Conservation (phyloP, 805 yeast genomes). For the Candida palmyrensis region DNA sequence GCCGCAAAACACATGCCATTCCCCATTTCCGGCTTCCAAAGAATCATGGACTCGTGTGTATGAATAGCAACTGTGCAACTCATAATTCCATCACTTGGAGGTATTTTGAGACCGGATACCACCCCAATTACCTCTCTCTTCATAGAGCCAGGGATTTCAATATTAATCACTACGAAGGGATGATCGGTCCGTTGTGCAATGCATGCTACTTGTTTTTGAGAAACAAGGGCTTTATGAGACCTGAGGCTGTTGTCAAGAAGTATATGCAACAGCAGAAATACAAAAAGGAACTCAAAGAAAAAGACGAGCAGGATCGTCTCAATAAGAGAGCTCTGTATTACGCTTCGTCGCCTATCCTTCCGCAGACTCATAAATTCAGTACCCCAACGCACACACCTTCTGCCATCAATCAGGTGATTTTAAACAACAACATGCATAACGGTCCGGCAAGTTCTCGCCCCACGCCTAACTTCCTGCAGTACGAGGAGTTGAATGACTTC, state of each 20-base stretch:
- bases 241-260: slow-evolving; percentile 41
- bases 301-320: slow-evolving; percentile 15
- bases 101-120: slow-evolving; percentile 37
- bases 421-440: slow-evolving; percentile 13
- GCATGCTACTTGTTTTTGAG: slow-evolving; percentile 41
- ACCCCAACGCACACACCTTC: slow-evolving; percentile 38
- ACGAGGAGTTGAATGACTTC: slow-evolving; percentile 35
- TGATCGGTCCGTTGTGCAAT: slow-evolving; percentile 44
- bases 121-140: slow-evolving; percentile 31
- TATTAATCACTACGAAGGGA: slow-evolving; percentile 38
- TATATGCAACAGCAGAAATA: slow-evolving; percentile 41
- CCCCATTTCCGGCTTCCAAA: slow-evolving; percentile 32
- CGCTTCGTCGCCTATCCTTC: slow-evolving; percentile 24
- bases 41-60: slow-evolving; percentile 36
- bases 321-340: slow-evolving; percentile 4
- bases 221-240: slow-evolving; percentile 41
- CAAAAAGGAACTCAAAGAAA: slow-evolving; percentile 29
- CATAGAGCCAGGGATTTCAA: slow-evolving; percentile 34
- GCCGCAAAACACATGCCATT: slow-evolving; percentile 38
- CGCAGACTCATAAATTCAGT: slow-evolving; percentile 24
- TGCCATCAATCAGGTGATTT: slow-evolving; percentile 33
- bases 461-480: slow-evolving; percentile 17
- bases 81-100: slow-evolving; percentile 38
- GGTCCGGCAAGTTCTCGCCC: slow-evolving; percentile 5
- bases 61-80: slow-evolving; percentile 37